Percentiles rank a stretch among this genome's conserved stretches.
Evolutionary conservation across 768 basidiomycete genomes (phyloP).

Genomic region (Phanerochaete sordida): DNA sequence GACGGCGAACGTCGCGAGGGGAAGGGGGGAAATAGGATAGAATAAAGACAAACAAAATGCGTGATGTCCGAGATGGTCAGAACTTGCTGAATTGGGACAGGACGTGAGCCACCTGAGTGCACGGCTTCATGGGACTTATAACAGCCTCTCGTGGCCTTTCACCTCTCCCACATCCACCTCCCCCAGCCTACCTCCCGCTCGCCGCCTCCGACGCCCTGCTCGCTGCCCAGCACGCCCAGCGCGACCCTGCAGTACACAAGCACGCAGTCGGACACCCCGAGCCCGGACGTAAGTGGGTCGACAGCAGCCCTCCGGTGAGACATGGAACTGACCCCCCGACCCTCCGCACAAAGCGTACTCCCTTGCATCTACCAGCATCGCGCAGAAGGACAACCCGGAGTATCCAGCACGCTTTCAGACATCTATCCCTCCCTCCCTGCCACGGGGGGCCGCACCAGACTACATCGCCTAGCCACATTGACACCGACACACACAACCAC

Average conservation of each 20-base stretch:
- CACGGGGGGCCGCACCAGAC: neutral
- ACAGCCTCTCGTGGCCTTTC: neutral
- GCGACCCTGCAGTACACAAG: neutral
- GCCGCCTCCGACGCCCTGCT: constrained; percentile 6
- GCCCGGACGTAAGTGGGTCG: constrained; percentile 1
- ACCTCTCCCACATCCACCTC: constrained; percentile 1
- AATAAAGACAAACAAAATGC: neutral
- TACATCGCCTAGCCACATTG: neutral
- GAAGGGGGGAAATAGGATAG: neutral
- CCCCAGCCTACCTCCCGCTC: neutral
- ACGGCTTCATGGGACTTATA: constrained; percentile 6
- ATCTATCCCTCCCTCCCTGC: neutral
- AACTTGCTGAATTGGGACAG: neutral
- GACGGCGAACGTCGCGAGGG: neutral
- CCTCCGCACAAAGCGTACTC: neutral
- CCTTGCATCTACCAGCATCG: neutral
- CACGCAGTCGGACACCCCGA: neutral
- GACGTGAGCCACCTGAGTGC: neutral
- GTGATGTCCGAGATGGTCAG: neutral
- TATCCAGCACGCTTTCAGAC: neutral
- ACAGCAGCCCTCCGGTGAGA: constrained; percentile 1
- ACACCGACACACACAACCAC: neutral
- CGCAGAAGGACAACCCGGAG: neutral
- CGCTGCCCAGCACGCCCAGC: neutral
- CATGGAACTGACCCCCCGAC: neutral